Evolutionary conservation across 441 rosid genomes (phyloP), one percentile per base, ranked within the genome.

Genomic region (Pelargonium fulgidum): DNA sequence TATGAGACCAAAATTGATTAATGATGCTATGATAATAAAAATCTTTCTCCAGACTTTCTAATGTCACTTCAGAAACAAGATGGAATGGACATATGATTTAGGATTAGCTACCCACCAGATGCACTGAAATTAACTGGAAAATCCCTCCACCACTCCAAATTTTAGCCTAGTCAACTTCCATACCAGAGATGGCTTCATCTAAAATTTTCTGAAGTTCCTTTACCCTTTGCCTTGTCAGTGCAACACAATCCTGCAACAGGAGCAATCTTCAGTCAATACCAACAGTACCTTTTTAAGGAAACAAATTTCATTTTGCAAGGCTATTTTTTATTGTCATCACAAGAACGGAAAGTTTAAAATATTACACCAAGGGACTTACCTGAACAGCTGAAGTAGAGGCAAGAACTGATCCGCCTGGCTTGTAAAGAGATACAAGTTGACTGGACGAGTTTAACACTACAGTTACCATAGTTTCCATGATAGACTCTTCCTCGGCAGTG

Each of bases 361-460:
- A 54, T 7, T 54, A 54, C 20, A 22, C 62, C 62, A 16, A 4
- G 59, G 59, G 62, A 76, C 82, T 81, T 52, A 89, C 99, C 91
- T 85, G 86, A 68, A 92, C 75, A 80, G 87, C 81, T 33, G 90
- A 78, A 61, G 89, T 81, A 70, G 76, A 75, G 0, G 88, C 91
- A 10, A 90, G 93, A 90, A 76, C 91, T 0, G 77, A 71, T 70
- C 99, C 98, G 64, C 98, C 99, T 12, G 97, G 91, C 75, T 94
- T 94, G 76, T 86, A 86, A 66, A 92, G 84, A 13, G 91, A 89
- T 29, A 94, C 87, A 62, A 92, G 85, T 72, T 87, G 89, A 70
- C 83, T 77, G 17, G 88, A 88, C 69, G 90, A 81, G 81, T 94
- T 91, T 74, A 92, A 81, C 68, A 89, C 97, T 67, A 89, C 85